Conservation (phyloP, 345 rosid species). For the Linum tenue region DNA sequence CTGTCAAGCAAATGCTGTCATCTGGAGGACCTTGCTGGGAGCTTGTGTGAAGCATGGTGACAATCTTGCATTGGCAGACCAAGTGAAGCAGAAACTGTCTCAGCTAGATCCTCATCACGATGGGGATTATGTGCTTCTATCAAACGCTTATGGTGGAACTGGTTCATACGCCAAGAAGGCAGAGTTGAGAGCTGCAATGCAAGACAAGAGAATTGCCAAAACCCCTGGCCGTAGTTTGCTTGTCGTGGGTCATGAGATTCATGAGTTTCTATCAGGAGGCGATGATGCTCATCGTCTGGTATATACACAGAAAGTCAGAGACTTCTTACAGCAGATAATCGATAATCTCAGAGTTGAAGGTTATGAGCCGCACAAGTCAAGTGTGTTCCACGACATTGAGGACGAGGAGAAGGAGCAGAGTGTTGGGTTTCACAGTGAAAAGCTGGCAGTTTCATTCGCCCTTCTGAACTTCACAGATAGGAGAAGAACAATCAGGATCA, state of each 20-base stretch:
- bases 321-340: constrained; percentile 20
- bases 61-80: constrained; percentile 29
- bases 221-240: constrained; percentile 34
- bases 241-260: constrained; percentile 20
- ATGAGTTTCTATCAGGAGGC: constrained; percentile 35
- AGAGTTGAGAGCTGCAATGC: constrained; percentile 29
- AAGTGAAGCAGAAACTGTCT: constrained; percentile 26
- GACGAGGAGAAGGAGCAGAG: constrained; percentile 49
- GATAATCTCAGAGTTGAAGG: constrained; percentile 27
- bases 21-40: constrained; percentile 49
- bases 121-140: constrained; percentile 48
- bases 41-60: constrained; percentile 40
- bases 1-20: constrained; percentile 26
- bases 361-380: constrained; percentile 21
- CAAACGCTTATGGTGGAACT: constrained; percentile 39
- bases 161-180: constrained; percentile 36
- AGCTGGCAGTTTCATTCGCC: constrained; percentile 40
- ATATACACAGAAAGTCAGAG: constrained; percentile 18
- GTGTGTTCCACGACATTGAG: constrained; percentile 40
- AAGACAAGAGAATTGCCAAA: constrained; percentile 34
- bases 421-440: constrained; percentile 42
- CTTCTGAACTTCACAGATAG: constrained; percentile 19
- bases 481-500: constrained; percentile 27
- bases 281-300: constrained; percentile 37
- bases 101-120: constrained; percentile 40